A percentile compares a stretch with the other conserved stretches of the same genome.
Evolutionary conservation across 106 monocot genomes (phyloP).

Genomic region (Platanthera zijinensis): DNA sequence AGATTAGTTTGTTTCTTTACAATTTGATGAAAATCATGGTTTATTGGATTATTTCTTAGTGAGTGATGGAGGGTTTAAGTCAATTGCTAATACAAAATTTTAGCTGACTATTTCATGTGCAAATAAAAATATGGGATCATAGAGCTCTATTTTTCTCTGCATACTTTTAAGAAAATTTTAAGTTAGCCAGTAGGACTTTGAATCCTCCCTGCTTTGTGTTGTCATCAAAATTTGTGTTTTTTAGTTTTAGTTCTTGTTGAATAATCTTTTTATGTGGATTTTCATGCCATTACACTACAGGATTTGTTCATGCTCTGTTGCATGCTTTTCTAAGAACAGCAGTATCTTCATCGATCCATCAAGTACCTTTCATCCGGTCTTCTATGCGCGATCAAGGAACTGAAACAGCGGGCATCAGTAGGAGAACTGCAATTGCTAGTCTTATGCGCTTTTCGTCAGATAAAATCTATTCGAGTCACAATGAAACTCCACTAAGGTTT

Average conservation of each 20-base stretch:
- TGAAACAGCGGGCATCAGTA: slow-evolving; percentile 18
- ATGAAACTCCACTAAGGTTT: slow-evolving; percentile 55
- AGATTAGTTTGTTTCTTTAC: not conserved
- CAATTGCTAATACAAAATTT: not conserved
- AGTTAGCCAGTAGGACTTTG: not conserved
- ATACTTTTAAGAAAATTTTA: not conserved
- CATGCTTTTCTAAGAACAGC: slow-evolving; percentile 35
- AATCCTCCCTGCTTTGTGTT: not conserved
- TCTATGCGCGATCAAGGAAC: slow-evolving; percentile 14
- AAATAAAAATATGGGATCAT: not conserved
- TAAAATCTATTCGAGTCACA: slow-evolving; percentile 12
- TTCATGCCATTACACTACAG: slow-evolving; percentile 10
- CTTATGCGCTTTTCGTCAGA: slow-evolving; percentile 25
- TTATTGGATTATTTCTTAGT: not conserved
- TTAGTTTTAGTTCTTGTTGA: not conserved
- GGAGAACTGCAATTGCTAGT: slow-evolving; percentile 19
- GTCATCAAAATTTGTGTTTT: not conserved
- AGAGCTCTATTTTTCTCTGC: not conserved
- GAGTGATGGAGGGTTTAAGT: not conserved
- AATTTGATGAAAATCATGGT: not conserved
- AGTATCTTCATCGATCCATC: slow-evolving; percentile 31
- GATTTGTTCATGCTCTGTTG: slow-evolving; percentile 22
- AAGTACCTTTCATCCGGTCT: slow-evolving; percentile 24
- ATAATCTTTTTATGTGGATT: not conserved
- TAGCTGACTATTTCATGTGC: not conserved